Evolutionary conservation across 805 yeast species (phyloP).

Genomic region (Candida schatavii): DNA sequence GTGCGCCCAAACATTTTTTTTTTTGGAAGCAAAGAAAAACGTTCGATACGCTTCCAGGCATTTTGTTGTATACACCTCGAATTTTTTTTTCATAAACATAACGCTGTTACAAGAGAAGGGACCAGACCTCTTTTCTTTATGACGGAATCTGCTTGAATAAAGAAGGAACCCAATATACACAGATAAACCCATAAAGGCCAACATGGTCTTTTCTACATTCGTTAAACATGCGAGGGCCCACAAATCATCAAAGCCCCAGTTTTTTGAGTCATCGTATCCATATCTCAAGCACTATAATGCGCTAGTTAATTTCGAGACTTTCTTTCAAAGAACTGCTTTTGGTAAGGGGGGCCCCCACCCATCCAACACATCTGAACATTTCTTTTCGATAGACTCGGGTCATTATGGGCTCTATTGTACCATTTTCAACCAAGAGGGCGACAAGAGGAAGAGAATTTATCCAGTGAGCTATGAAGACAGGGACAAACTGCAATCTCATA

Average conservation of each 20-base stretch:
- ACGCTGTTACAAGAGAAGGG: no score
- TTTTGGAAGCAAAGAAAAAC: no score
- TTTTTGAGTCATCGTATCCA: slow-evolving; percentile 10
- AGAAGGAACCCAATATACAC: no score
- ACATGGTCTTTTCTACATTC: slow-evolving; percentile 13
- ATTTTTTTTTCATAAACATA: no score
- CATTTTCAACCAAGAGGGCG: slow-evolving; percentile 35
- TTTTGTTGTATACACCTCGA: no score
- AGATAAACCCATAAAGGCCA: no score
- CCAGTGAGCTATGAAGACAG: slow-evolving; percentile 4
- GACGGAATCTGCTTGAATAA: no score
- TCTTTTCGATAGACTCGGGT: slow-evolving; percentile 32
- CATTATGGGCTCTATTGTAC: slow-evolving; percentile 44
- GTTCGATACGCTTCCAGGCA: no score
- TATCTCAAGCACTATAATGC: slow-evolving; percentile 10
- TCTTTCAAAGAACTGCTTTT: slow-evolving; percentile 4
- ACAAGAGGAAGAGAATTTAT: slow-evolving; percentile 9
- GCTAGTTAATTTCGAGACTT: slow-evolving; percentile 8
- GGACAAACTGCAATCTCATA: not conserved
- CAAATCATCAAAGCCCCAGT: slow-evolving; percentile 8
- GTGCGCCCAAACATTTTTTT: no score
- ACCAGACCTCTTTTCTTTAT: no score
- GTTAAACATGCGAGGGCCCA: slow-evolving; percentile 11
- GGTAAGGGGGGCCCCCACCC: slow-evolving; percentile 20
- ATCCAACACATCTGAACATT: slow-evolving; percentile 14